Evolutionary conservation across 345 rosid species (phyloP), one percentile per base, ranked within the genome.

Genomic region (Cardamine chenopodiifolia): DNA sequence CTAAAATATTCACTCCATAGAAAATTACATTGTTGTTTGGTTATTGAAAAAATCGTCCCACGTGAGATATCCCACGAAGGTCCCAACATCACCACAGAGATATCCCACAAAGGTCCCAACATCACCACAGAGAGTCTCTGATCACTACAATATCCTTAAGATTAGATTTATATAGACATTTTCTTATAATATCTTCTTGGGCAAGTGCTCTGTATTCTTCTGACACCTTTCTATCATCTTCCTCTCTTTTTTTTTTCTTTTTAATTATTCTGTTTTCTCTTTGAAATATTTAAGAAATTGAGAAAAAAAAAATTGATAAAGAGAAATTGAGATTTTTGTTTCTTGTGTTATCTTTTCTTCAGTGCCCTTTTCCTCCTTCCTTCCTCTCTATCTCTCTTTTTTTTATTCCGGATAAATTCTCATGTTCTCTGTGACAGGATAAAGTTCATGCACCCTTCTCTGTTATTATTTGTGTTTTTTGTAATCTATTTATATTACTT

Each of bases 71-170:
- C 85, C 85, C 83, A 77, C 86, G 44, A 80, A 86, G 85, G 84
- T 65, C 89, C 94, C 89, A 85, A 86, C 97, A 86, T 82, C 83
- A 77, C 86, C 74, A 76, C 82, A 75, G 26, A 62, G 60, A 14
- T n/a, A n/a, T 86, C 85, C 85, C 83, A 77, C 86, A 48, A 80
- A 86, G 85, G 84, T 65, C 89, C 94, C 89, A 85, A 86, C 97
- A 86, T 82, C 83, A 77, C 86, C 74, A 76, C 82, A 75, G 26
- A 62, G 60, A 14, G 74, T 66, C 57, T 74, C 83, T 74, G 71
- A 80, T 79, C 74, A 60, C 69, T 78, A 47, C 74, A 73, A 72
- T 66, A 66, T 72, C 78, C 63, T 63, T 23, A 35, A 77, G 81
- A 78, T 71, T 78, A 73, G 42, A 83, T 77, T 79, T 78, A 71